Conservation (phyloP, 1,284 basidiomycete genomes). For the Pascua sp. region DNA sequence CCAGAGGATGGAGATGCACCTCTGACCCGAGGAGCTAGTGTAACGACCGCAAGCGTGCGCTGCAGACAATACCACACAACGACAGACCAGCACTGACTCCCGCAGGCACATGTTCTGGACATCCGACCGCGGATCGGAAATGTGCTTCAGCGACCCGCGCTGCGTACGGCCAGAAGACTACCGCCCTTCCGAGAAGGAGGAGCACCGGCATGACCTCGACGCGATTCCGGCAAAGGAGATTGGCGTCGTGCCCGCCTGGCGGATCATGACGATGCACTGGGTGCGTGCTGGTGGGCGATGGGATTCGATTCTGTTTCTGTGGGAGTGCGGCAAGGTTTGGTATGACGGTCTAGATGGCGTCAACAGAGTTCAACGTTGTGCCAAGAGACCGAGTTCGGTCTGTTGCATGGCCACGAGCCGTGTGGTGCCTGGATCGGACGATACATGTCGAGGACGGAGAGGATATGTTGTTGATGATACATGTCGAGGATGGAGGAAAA, state of each 20-base stretch:
- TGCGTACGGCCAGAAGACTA: slow-evolving; percentile 41
- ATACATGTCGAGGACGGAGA: slow-evolving; percentile 15
- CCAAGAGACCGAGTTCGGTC: slow-evolving; percentile 6
- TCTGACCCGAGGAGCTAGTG: not conserved
- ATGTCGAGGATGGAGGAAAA: slow-evolving; percentile 12
- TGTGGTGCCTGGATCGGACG: slow-evolving; percentile 24
- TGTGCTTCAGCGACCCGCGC: slow-evolving; percentile 42
- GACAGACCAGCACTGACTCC: not conserved
- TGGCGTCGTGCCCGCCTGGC: slow-evolving; percentile 40
- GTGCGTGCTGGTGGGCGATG: slow-evolving; percentile 23
- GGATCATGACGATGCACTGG: slow-evolving; percentile 37
- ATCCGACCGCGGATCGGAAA: slow-evolving; percentile 23
- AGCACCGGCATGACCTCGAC: slow-evolving; percentile 22
- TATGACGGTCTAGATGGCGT: not conserved
- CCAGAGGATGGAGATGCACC: not conserved
- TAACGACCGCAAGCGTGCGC: not conserved
- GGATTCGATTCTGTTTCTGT: not conserved
- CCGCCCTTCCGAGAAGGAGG: slow-evolving; percentile 20
- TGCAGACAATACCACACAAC: too few species aligned
- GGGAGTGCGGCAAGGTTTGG: slow-evolving; percentile 6
- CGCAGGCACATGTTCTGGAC: slow-evolving; percentile 5
- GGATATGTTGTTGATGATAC: slow-evolving; percentile 9
- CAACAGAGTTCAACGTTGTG: not conserved
- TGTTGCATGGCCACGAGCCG: not conserved
- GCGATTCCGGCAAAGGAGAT: slow-evolving; percentile 29